These are phyloP conservation scores for Pyrus communis DNA, from an alignment of 306 rosid genomes.

Conservation along the genomic window DNA sequence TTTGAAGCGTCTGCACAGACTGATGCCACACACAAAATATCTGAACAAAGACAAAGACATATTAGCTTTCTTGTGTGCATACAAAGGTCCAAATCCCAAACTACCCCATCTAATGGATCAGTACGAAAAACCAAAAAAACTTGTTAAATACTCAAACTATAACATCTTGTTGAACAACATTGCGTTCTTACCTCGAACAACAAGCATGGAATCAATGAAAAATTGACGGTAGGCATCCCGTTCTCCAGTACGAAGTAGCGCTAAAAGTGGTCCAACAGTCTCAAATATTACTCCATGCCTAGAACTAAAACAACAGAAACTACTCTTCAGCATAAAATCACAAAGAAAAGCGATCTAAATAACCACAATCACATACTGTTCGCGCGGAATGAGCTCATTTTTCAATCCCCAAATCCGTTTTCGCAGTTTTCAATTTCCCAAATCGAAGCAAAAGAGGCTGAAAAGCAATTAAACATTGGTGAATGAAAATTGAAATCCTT, in stretches of 20 bases:
- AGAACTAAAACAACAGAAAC: conserved; percentile 39
- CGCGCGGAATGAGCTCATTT: background rate
- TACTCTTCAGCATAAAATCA: background rate
- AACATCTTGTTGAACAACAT: background rate
- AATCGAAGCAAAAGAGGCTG: background rate
- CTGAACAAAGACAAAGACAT: conserved; percentile 27
- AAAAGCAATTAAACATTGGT: background rate
- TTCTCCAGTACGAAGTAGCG: conserved; percentile 68
- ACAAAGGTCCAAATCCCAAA: background rate
- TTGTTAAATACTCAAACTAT: background rate
- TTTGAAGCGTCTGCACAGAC: conserved; percentile 23
- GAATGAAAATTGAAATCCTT: background rate
- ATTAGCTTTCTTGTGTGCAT: background rate
- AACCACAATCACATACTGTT: background rate
- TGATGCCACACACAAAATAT: conserved; percentile 52
- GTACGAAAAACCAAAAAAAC: background rate
- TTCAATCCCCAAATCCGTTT: background rate
- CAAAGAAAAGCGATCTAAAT: background rate
- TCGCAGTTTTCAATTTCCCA: background rate
- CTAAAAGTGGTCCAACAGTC: conserved; percentile 59
- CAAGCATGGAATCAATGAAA: conserved; percentile 57
- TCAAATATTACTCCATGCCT: conserved; percentile 67
- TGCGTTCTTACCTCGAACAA: conserved; percentile 52
- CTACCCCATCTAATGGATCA: background rate
- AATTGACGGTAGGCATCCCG: conserved; percentile 63